These are phyloP conservation scores for Paradendryphiella salina DNA, from an alignment of 2,329 filamentous ascomycete genomes.

Conservation along the genomic window DNA sequence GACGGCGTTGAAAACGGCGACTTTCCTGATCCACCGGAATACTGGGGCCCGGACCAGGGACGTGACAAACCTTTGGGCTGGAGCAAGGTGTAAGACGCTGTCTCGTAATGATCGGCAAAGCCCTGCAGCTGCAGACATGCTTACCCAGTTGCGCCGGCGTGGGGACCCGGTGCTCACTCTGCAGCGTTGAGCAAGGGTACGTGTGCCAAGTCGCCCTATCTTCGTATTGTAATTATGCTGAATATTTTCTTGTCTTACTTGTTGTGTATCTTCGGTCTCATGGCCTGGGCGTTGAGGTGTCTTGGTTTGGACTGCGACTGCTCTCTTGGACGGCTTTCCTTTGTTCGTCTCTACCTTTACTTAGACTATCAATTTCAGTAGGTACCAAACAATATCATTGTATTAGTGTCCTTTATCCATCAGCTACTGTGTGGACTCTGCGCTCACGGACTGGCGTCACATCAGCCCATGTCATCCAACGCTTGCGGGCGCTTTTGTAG, in stretches of 20 bases:
- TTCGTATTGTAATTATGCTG: slow-evolving; percentile 1
- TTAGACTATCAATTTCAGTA: background rate
- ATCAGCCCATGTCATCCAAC: too few relatives aligned
- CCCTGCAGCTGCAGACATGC: slow-evolving; percentile 11
- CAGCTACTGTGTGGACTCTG: too few relatives aligned
- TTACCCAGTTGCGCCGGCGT: background rate
- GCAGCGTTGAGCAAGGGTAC: background rate
- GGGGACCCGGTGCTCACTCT: slow-evolving; percentile 20
- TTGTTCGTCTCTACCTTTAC: background rate
- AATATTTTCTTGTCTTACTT: background rate
- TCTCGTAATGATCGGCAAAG: slow-evolving; percentile 1
- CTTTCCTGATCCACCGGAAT: slow-evolving; percentile 44
- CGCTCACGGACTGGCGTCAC: too few relatives aligned
- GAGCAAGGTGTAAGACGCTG: slow-evolving; percentile 38
- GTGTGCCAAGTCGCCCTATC: background rate
- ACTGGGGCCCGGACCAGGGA: slow-evolving; percentile 47
- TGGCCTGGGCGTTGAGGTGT: slow-evolving; percentile 11
- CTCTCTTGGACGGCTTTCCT: background rate
- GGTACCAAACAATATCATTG: too few relatives aligned
- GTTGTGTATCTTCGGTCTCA: background rate
- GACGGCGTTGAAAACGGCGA: slow-evolving; percentile 46
- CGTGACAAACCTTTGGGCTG: slow-evolving; percentile 39
- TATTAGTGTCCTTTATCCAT: too few relatives aligned
- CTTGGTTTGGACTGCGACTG: background rate
- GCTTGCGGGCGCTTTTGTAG: too few relatives aligned